Base-by-base conservation (phyloP, 75 land plant species). In the Adiantum capillusveneris region DNA sequence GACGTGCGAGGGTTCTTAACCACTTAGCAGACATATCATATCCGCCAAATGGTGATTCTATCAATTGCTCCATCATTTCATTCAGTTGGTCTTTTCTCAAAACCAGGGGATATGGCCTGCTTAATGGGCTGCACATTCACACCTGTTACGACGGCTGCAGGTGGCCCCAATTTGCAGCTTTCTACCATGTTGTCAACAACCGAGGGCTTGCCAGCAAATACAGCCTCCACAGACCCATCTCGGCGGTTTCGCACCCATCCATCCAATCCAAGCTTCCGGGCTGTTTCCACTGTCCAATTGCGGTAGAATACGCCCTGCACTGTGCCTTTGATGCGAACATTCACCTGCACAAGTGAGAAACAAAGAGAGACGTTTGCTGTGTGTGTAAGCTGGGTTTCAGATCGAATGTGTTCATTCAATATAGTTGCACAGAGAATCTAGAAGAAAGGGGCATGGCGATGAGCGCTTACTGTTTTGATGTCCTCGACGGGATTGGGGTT, bases 241-340 rank as follows among this genome's bases (percentile, higher is more conserved):
- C 85, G 50, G 42, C 79, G 56, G 65, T 92, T 92, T 95, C 97
- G n/a, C n/a, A n/a, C n/a, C n/a, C n/a, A n/a, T n/a, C n/a, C n/a
- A 17, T 73, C 75, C 60, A 93, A 30, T 7, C 79, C 80, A 58
- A 93, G 63, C 31, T 76, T 58, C 50, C 48, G 59, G 20, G 98
- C 98, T 42, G 72, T 85, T 54, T 83, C 81, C 41, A 73, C 56
- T 19, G 87, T 93, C 98, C 98, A 93, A 46, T 85, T 74, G 59
- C 98, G 31, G 76, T 80, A 86, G 75, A 69, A 93, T 41, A 93
- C 96, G 9, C 98, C 98, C 61, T 93, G 98, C 30, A 89, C 95
- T 42, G 74, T 58, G 1, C 96, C 96, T 60, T 84, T 81, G 3
- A 89, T 69, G 57, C 71, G 56, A 39, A 71, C 84, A 48, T 79